A percentile compares a stretch with the other conserved stretches of the same genome.
Conservation (phyloP, 208 protist genomes). For the Tritrichomonas musculus region DNA sequence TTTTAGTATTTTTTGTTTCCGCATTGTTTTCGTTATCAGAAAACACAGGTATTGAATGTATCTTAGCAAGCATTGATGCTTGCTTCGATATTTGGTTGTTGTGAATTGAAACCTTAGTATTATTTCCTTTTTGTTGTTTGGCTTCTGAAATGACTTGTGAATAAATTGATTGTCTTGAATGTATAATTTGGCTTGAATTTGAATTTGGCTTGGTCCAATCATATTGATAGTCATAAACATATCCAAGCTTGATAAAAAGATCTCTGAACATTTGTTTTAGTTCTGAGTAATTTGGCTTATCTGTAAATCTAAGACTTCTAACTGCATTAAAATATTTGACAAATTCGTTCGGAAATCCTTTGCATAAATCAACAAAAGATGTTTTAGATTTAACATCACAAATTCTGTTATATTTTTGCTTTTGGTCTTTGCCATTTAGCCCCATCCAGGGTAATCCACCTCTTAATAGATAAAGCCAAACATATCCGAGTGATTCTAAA, state of each 20-base stretch:
- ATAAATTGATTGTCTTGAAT: too few species aligned
- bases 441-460: conserved; percentile 66
- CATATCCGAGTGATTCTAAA: conserved; percentile 87
- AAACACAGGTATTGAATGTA: too few species aligned
- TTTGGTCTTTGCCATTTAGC: conserved; percentile 73
- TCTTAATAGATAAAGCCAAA: conserved; percentile 96
- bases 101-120: too few species aligned
- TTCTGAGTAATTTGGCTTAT: neutral
- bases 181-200: too few species aligned
- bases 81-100: too few species aligned
- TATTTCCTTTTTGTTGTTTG: too few species aligned
- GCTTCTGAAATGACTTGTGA: too few species aligned
- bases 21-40: too few species aligned
- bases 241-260: neutral
- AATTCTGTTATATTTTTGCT: conserved; percentile 97
- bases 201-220: conserved; percentile 47
- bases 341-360: conserved; percentile 75
- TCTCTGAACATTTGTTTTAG: neutral
- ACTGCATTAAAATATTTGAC: neutral
- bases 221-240: neutral
- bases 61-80: too few species aligned
- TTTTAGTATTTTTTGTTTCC: too few species aligned
- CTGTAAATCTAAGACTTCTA: neutral
- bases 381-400: conserved; percentile 84
- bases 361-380: conserved; percentile 81